Evolutionary conservation across 805 yeast genomes (phyloP).

Genomic region (Hanseniaspora occidentalis): DNA sequence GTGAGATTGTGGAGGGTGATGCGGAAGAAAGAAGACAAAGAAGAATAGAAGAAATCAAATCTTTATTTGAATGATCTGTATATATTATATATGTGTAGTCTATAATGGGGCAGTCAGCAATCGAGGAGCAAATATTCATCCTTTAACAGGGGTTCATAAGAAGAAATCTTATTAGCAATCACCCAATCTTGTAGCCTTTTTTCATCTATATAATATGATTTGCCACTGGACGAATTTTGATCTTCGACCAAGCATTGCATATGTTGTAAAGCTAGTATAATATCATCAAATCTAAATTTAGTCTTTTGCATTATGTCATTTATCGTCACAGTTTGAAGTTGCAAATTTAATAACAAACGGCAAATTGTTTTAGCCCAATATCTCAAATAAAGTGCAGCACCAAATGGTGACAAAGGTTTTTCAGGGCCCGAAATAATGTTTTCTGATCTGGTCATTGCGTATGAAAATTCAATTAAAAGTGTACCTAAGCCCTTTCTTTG

Average conservation of each 20-base stretch:
- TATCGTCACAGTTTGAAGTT: constrained; percentile 27
- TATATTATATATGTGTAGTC: neutral
- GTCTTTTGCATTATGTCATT: constrained; percentile 41
- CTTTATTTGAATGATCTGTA: constrained; percentile 36
- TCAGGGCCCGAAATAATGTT: constrained; percentile 78
- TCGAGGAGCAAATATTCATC: constrained; percentile 19
- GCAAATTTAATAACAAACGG: constrained; percentile 27
- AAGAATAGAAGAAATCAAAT: constrained; percentile 61
- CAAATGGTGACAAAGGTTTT: constrained; percentile 75
- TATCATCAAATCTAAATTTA: constrained; percentile 53
- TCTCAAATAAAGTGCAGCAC: constrained; percentile 53
- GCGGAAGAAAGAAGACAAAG: constrained; percentile 63
- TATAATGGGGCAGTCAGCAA: no score
- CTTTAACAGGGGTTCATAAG: constrained; percentile 9
- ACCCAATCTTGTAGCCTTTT: constrained; percentile 10
- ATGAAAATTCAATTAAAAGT: constrained; percentile 71
- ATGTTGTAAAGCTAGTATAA: constrained; percentile 43
- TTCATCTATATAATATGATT: neutral
- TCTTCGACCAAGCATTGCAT: constrained; percentile 33
- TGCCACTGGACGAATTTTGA: constrained; percentile 6
- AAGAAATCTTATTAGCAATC: constrained; percentile 5
- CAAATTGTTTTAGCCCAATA: constrained; percentile 61
- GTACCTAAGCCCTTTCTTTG: constrained; percentile 72
- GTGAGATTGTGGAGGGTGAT: constrained; percentile 66
- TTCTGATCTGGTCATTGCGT: constrained; percentile 56